Evolutionary conservation across 2,329 filamentous ascomycete genomes (phyloP).

Genomic region (Penicillium sp.): DNA sequence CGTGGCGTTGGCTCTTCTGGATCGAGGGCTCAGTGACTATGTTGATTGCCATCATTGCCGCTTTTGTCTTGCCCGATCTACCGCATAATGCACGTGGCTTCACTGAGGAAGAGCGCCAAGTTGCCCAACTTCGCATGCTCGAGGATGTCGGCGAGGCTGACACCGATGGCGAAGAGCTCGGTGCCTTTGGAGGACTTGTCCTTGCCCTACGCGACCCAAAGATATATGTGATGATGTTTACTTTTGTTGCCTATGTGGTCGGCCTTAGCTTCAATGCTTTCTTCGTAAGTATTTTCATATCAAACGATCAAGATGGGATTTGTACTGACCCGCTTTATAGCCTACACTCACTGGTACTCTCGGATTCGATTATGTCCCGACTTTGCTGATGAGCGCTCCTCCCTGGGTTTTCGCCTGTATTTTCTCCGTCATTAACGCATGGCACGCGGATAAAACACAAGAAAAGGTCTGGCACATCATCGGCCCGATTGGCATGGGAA

Average conservation of each 20-base stretch:
- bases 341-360: constrained; percentile 29
- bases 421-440: constrained; percentile 55
- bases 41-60: constrained; percentile 33
- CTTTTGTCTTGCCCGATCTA: constrained; percentile 49
- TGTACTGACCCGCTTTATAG: constrained; percentile 12
- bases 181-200: constrained; percentile 52
- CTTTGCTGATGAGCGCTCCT: constrained; percentile 29
- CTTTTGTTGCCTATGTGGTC: constrained; percentile 60
- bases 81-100: constrained; percentile 55
- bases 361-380: constrained; percentile 27
- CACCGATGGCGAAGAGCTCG: constrained; percentile 49
- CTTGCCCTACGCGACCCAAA: constrained; percentile 62
- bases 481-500: constrained; percentile 53
- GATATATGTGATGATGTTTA: constrained; percentile 64
- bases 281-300: constrained; percentile 38
- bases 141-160: constrained; percentile 60
- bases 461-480: constrained; percentile 57
- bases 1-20: constrained; percentile 51
- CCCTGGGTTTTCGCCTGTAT: constrained; percentile 61
- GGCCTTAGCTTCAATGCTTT: constrained; percentile 60
- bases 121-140: constrained; percentile 55
- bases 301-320: not conserved
- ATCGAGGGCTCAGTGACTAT: constrained; percentile 57
- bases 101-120: constrained; percentile 43
- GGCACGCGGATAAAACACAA: constrained; percentile 56